phyloP scores from a whole-genome alignment of 768 basidiomycete species.

The Clitopilus hobsonii region DNA sequence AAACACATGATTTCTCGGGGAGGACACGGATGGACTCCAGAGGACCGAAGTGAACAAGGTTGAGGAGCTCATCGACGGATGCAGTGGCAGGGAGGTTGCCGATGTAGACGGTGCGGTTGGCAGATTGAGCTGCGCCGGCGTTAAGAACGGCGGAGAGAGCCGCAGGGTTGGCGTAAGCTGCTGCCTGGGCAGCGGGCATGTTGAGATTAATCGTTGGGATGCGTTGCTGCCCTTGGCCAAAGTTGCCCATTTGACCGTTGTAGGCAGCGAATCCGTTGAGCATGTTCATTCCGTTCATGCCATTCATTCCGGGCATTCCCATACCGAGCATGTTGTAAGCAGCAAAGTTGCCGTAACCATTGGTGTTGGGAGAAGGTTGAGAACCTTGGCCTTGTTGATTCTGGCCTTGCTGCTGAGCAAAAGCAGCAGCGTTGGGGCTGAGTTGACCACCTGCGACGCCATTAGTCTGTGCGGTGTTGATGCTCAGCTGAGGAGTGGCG shows the following conservation, averaged over 20 bases:
- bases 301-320: constrained; percentile 73
- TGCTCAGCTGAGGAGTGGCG: constrained; percentile 64
- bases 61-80: constrained; percentile 95
- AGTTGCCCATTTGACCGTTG: constrained; percentile 64
- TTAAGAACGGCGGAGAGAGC: constrained; percentile 69
- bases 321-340: constrained; percentile 79
- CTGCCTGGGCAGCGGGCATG: constrained; percentile 64
- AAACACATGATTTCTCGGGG: constrained; percentile 96
- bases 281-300: constrained; percentile 69
- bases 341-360: constrained; percentile 53
- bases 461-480: constrained; percentile 54
- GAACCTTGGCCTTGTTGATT: constrained; percentile 32
- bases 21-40: constrained; percentile 92
- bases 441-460: constrained; percentile 53
- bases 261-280: constrained; percentile 65
- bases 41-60: constrained; percentile 96
- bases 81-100: constrained; percentile 95
- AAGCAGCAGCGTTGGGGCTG: constrained; percentile 66
- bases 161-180: constrained; percentile 68
- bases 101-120: constrained; percentile 92
- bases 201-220: constrained; percentile 60
- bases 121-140: constrained; percentile 54
- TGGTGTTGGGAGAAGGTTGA: constrained; percentile 42
- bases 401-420: constrained; percentile 47
- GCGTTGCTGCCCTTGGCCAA: constrained; percentile 63